phyloP scores from a whole-genome alignment of 1,284 basidiomycete genomes.

The Pisolithus thermaeus region DNA sequence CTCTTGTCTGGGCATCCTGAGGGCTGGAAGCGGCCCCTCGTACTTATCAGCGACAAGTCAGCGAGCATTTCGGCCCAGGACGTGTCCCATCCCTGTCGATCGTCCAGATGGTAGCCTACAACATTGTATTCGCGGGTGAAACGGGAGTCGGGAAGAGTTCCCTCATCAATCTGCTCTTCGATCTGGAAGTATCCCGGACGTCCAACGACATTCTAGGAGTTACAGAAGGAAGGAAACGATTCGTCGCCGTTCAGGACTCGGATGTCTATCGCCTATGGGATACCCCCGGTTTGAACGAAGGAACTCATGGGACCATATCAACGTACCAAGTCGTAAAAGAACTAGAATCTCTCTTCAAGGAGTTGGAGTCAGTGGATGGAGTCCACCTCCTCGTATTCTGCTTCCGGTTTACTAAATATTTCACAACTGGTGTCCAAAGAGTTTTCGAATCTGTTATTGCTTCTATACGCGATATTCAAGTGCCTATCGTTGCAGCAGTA shows the following conservation, averaged over 20 bases:
- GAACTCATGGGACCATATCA: conserved; percentile 20
- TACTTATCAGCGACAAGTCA: no score
- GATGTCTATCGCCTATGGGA: conserved; percentile 24
- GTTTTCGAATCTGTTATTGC: conserved; percentile 17
- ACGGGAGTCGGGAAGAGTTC: conserved; percentile 26
- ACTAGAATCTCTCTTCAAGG: conserved; percentile 18
- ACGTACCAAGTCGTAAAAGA: conserved; percentile 16
- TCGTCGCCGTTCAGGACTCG: conserved; percentile 9
- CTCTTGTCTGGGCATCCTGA: no score
- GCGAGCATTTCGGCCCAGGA: neutral
- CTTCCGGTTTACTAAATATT: conserved; percentile 17
- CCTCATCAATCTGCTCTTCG: conserved; percentile 23
- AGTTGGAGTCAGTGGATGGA: conserved; percentile 19
- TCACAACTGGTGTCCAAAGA: conserved; percentile 19
- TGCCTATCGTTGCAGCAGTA: conserved; percentile 22
- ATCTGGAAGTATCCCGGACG: conserved; percentile 8
- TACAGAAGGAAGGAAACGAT: conserved; percentile 9
- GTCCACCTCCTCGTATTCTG: conserved; percentile 28
- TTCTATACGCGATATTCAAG: conserved; percentile 14
- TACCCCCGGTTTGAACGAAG: conserved; percentile 25
- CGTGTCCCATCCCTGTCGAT: neutral
- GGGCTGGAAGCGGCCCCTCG: no score
- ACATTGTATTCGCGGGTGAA: conserved; percentile 22
- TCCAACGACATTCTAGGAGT: conserved; percentile 24
- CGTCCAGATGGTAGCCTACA: conserved; percentile 5